Evolutionary conservation across 352 stramenopile species (phyloP), one percentile per base, ranked within the genome.

Genomic region (Globisporangium alternatum): DNA sequence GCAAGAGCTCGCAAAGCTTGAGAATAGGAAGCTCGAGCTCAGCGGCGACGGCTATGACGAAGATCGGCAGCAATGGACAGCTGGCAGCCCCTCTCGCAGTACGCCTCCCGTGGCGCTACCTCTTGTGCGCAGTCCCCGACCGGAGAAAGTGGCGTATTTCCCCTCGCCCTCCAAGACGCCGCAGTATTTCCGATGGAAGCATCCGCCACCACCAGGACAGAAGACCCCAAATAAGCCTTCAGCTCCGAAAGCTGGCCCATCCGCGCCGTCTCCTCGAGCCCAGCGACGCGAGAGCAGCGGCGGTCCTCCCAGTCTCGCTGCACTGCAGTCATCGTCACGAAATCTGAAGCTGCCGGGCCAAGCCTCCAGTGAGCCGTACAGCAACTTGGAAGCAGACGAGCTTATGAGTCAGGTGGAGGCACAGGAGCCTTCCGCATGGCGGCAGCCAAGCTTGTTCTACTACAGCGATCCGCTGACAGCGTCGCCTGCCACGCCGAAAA

Each of bases 171-270:
- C 77, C 6, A 76, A 78, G 31, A 89, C 80, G 0, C 81, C 80
- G 0, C 68, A 79, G 55, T 90, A 90, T 62, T 90, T 89, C 58
- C 75, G 79, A 21, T 90, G 78, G 81, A 88, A 85, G 35, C 72
- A 66, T 3, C 67, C 77, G 10, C 43, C 54, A 31, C 28, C 43
- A 30, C 54, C 52, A 2, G 55, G 48, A 13, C 21, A 62, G 4
- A 73, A 56, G 45, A 61, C 43, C 0, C 63, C 51, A 25, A 64
- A 47, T 44, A 68, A 71, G 13, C 60, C 60, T 3, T 13, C 15
- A 10, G 41, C 39, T 0, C 49, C 59, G 12, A 60, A 48, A 44
- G 2, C 15, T 5, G 52, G 33, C 30, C 53, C 45, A 0, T 30
- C 44, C 3, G 43, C 56, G 17, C 35, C 51, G 8, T 71, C 56